Evolutionary conservation across 805 yeast species (phyloP).

Genomic region (Lipomyces yamadae): DNA sequence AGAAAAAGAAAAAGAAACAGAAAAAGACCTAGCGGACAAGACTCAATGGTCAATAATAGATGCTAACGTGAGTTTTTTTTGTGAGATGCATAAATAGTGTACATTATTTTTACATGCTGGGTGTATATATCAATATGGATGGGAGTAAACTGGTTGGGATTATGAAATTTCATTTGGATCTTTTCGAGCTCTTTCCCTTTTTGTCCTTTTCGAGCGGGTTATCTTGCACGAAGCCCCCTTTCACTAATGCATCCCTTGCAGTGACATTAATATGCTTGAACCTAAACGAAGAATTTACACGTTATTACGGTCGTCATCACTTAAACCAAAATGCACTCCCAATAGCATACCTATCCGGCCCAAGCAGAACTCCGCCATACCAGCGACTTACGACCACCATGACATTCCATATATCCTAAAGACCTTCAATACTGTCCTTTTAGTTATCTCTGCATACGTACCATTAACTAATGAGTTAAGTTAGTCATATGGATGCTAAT

Average conservation of each 20-base stretch:
- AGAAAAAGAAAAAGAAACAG: slow-evolving; percentile 18
- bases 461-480: slow-evolving; percentile 28
- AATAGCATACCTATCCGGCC: slow-evolving; percentile 64
- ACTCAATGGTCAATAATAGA: neutral
- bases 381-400: slow-evolving; percentile 87
- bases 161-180: neutral
- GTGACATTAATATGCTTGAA: slow-evolving; percentile 91
- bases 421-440: neutral
- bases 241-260: slow-evolving; percentile 79
- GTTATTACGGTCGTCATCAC: neutral
- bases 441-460: slow-evolving; percentile 1
- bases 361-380: slow-evolving; percentile 91
- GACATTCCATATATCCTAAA: slow-evolving; percentile 74
- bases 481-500: neutral
- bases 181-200: slow-evolving; percentile 26
- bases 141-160: neutral
- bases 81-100: neutral
- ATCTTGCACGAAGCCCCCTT: slow-evolving; percentile 56
- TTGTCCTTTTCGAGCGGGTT: slow-evolving; percentile 43
- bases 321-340: neutral
- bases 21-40: slow-evolving; percentile 6
- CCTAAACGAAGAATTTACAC: slow-evolving; percentile 44
- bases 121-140: neutral
- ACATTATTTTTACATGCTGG: neutral
- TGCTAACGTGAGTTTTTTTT: neutral